Evolutionary conservation across 345 rosid species (phyloP), one percentile per base, ranked within the genome.

Genomic region (Pugionium cornutum): DNA sequence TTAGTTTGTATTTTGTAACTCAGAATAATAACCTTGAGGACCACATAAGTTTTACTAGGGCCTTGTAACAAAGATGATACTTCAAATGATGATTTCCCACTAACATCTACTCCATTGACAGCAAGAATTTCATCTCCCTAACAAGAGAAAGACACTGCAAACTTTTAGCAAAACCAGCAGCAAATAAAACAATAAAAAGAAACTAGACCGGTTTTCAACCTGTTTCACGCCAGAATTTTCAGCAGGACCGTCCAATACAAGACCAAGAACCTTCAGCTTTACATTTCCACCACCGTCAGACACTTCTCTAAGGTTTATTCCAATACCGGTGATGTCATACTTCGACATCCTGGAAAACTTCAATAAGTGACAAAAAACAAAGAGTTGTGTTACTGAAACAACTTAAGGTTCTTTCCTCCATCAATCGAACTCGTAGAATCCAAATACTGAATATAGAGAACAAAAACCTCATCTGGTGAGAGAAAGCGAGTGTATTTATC

Each of bases 261-360:
- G 67, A 74, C 98, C 98, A 48, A 84, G 77, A 9, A 92, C 94
- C 84, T 79, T 92, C 78, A 92, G 57, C 69, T 78, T 92, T 34
- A 76, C 80, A 57, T 34, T 75, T 60, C 94, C 97, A 79, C 56
- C 83, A 47, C 70, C 80, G 47, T 83, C 89, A n/a, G 86, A 84
- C 78, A 87, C 77, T 76, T 92, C 98, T 87, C 91, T 81, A 69
- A 92, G 84, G 88, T 92, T 89, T 56, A 92, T 75, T 58, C 98
- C 98, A 67, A 92, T 80, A 69, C 98, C 98, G 32, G 84, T 81
- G 67, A 92, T 83, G 76, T 92, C 97, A 79, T 89, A 92, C 77
- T 94, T 84, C 7, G 88, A 96, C 97, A 92, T 89, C 89, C 83
- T 92, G 69, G 98, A 83, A 72, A 92, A 92, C 98, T 92, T 85